These are phyloP conservation scores for Naganishia vaughanmartiniae DNA, from an alignment of 768 basidiomycete genomes.

Conservation along the genomic window DNA sequence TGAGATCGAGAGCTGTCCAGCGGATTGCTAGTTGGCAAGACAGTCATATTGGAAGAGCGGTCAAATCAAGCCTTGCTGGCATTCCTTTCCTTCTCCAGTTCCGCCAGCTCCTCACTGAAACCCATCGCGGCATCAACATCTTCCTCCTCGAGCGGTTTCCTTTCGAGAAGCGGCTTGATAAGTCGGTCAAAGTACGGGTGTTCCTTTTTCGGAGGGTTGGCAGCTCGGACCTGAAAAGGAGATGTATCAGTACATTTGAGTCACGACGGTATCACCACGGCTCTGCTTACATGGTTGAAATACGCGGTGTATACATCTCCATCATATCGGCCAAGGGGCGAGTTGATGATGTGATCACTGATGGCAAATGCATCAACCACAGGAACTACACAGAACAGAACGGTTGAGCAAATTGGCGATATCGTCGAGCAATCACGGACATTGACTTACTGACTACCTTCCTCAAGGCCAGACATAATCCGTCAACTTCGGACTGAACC, in stretches of 20 bases:
- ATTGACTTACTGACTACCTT: slow-evolving; percentile 45
- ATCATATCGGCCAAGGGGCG: slow-evolving; percentile 55
- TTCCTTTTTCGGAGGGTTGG: slow-evolving; percentile 53
- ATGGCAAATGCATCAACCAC: slow-evolving; percentile 52
- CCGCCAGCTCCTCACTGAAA: slow-evolving; percentile 50
- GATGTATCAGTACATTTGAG: background rate
- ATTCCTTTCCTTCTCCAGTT: slow-evolving; percentile 34
- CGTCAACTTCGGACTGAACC: slow-evolving; percentile 45
- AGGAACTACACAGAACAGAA: slow-evolving; percentile 35
- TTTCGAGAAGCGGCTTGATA: slow-evolving; percentile 55
- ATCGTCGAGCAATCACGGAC: background rate
- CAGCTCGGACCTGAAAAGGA: slow-evolving; percentile 44
- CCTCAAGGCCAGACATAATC: slow-evolving; percentile 45
- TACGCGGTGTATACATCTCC: slow-evolving; percentile 55
- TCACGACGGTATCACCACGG: background rate
- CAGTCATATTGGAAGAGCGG: no score
- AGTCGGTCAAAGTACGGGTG: slow-evolving; percentile 56
- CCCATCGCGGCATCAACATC: slow-evolving; percentile 52
- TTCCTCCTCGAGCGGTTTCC: slow-evolving; percentile 48
- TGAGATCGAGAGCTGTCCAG: background rate
- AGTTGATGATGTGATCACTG: slow-evolving; percentile 53
- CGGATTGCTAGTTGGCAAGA: background rate
- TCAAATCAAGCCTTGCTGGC: slow-evolving; percentile 2
- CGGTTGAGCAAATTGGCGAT: background rate
- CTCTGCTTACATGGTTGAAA: slow-evolving; percentile 51